Evolutionary conservation across 371 early-diverging fungal species (phyloP).

Genomic region (Polyrhizophydium stewartii): DNA sequence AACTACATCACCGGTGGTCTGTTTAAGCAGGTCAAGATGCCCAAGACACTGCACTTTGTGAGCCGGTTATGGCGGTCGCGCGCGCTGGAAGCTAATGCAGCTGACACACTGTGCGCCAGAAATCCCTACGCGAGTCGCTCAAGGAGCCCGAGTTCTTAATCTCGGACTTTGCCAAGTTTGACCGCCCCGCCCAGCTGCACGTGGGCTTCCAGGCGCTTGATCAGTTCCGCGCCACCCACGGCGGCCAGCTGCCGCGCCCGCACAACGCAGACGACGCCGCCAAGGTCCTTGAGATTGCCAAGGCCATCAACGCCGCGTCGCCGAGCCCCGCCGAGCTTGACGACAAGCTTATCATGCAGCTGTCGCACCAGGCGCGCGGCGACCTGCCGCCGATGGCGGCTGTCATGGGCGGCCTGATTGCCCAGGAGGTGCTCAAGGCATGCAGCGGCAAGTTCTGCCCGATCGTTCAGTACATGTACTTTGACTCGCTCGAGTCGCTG

Average conservation of each 20-base stretch:
- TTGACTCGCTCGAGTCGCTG: constrained; percentile 96
- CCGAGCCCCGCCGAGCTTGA: constrained; percentile 66
- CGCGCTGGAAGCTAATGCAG: background rate
- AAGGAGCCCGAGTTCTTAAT: constrained; percentile 78
- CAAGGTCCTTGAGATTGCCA: constrained; percentile 47
- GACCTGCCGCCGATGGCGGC: constrained; percentile 97
- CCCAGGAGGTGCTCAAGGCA: constrained; percentile 98
- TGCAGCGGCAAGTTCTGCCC: constrained; percentile 96
- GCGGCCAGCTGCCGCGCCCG: constrained; percentile 64
- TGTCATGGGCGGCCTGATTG: constrained; percentile 97
- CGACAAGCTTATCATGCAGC: constrained; percentile 81
- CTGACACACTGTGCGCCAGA: background rate
- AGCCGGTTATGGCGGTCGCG: constrained; percentile 18
- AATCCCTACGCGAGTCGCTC: constrained; percentile 69
- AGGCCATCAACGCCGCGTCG: constrained; percentile 44
- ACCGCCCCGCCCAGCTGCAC: constrained; percentile 88
- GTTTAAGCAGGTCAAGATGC: constrained; percentile 93
- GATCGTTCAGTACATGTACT: constrained; percentile 95
- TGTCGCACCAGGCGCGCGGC: constrained; percentile 84
- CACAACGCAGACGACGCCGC: constrained; percentile 61
- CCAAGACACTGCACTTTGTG: constrained; percentile 77
- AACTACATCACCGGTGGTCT: constrained; percentile 78
- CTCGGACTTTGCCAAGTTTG: constrained; percentile 97
- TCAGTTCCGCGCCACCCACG: constrained; percentile 55
- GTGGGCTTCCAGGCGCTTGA: constrained; percentile 92